Evolutionary conservation across 106 monocot genomes (phyloP).

Genomic region (Hemerocallis citrina): DNA sequence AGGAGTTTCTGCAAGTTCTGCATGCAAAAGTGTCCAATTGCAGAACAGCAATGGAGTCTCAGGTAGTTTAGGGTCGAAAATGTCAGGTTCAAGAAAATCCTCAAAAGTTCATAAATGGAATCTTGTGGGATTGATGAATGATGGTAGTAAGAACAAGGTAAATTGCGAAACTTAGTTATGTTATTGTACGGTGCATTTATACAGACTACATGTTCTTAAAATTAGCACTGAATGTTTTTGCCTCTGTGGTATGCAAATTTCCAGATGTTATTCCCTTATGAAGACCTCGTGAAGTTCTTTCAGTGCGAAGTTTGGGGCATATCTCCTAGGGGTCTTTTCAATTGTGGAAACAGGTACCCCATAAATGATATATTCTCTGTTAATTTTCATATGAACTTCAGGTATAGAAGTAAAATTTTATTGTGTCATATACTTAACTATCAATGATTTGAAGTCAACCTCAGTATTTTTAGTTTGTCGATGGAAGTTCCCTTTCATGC

Average conservation of each 20-base stretch:
- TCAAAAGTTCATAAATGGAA: slow-evolving; percentile 11
- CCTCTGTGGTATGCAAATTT: slow-evolving; percentile 11
- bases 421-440: too few relatives aligned
- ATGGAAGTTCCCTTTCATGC: too few relatives aligned
- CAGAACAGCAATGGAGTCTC: slow-evolving; percentile 8
- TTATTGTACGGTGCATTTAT: not conserved
- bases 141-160: slow-evolving; percentile 16
- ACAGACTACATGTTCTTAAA: not conserved
- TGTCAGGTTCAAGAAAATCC: slow-evolving; percentile 6
- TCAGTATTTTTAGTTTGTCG: too few relatives aligned
- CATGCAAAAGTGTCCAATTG: slow-evolving; percentile 1
- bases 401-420: too few relatives aligned
- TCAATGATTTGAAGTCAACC: too few relatives aligned
- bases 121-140: slow-evolving; percentile 8
- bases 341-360: slow-evolving; percentile 90
- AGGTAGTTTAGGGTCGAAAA: not conserved
- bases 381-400: not conserved
- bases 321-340: slow-evolving; percentile 83
- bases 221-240: not conserved
- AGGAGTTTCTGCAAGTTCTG: slow-evolving; percentile 6
- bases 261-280: slow-evolving; percentile 26
- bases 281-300: slow-evolving; percentile 81
- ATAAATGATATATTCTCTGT: not conserved
- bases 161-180: not conserved
- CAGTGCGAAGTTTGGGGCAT: slow-evolving; percentile 61